These are phyloP conservation scores for Brassica cretica DNA, from an alignment of 345 rosid species.

Conservation along the genomic window DNA sequence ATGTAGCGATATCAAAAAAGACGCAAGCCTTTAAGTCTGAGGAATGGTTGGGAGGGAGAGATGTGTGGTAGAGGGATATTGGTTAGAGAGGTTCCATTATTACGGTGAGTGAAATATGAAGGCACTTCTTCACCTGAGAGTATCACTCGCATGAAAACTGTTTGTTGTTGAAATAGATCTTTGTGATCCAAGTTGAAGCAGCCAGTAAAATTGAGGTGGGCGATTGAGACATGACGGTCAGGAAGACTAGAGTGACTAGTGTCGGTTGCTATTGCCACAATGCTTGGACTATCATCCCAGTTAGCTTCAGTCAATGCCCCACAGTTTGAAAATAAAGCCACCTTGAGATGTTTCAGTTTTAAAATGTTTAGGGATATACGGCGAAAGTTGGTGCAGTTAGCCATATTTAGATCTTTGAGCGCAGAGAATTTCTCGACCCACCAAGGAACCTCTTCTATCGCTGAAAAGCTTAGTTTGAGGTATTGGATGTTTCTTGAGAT, in stretches of 20 bases:
- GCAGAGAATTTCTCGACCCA: not conserved
- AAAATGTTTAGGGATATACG: not conserved
- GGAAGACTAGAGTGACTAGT: not conserved
- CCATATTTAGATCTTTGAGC: not conserved
- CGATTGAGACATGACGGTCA: too few species aligned
- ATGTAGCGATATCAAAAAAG: not conserved
- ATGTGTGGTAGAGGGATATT: not conserved
- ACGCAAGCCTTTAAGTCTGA: not conserved
- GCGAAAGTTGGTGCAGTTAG: not conserved
- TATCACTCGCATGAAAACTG: not conserved
- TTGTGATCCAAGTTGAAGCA: not conserved
- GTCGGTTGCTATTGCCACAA: not conserved
- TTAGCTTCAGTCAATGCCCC: not conserved
- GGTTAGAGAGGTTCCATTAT: not conserved
- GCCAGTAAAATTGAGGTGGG: not conserved
- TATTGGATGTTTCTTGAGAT: not conserved
- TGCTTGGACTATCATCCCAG: not conserved
- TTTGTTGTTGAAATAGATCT: not conserved
- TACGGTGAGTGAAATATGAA: slow-evolving; percentile 5
- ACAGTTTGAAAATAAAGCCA: not conserved
- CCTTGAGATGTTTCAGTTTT: not conserved
- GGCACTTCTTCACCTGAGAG: not conserved
- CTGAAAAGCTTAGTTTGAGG: not conserved
- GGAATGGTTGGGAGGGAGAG: not conserved
- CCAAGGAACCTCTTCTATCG: not conserved